These are phyloP conservation scores for Candida wancherniae DNA, from an alignment of 805 yeast species.

Conservation along the genomic window DNA sequence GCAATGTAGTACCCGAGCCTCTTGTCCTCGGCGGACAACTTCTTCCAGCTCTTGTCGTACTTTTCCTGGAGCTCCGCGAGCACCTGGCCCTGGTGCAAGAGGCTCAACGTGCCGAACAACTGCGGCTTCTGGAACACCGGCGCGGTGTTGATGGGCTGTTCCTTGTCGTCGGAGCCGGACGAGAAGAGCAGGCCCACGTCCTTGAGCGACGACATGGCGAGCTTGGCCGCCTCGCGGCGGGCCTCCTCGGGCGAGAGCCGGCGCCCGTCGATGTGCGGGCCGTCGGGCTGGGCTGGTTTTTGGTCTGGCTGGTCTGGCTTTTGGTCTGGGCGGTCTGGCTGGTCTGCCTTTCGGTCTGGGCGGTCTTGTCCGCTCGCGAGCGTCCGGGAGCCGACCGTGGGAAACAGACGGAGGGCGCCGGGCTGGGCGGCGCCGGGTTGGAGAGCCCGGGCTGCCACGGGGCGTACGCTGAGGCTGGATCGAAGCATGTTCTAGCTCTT, in stretches of 20 bases:
- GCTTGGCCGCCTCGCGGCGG: slow-evolving; percentile 31
- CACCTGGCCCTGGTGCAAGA: slow-evolving; percentile 55
- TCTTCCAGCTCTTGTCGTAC: slow-evolving; percentile 53
- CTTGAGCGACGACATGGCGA: slow-evolving; percentile 36
- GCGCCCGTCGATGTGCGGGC: slow-evolving; percentile 7
- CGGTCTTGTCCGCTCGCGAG: too few relatives aligned
- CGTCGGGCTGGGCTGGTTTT: neutral
- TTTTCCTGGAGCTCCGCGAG: slow-evolving; percentile 48
- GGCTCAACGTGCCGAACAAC: slow-evolving; percentile 28
- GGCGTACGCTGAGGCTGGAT: too few relatives aligned
- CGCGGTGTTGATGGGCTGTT: slow-evolving; percentile 44
- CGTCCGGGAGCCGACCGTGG: too few relatives aligned
- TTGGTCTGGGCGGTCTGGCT: too few relatives aligned
- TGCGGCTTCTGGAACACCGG: slow-evolving; percentile 39
- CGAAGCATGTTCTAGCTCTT: too few relatives aligned
- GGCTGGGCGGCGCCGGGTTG: too few relatives aligned
- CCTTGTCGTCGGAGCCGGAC: slow-evolving; percentile 37
- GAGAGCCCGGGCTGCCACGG: too few relatives aligned
- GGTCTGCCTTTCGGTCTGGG: too few relatives aligned
- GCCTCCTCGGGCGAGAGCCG: slow-evolving; percentile 17
- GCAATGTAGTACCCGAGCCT: slow-evolving; percentile 55
- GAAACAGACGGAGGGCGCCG: too few relatives aligned
- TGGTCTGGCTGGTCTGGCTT: too few relatives aligned
- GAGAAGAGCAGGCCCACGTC: slow-evolving; percentile 37
- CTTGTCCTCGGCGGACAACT: slow-evolving; percentile 45